These are phyloP conservation scores for Akebia trifoliata DNA, from an alignment of 164 flowering plant species.

Conservation along the genomic window DNA sequence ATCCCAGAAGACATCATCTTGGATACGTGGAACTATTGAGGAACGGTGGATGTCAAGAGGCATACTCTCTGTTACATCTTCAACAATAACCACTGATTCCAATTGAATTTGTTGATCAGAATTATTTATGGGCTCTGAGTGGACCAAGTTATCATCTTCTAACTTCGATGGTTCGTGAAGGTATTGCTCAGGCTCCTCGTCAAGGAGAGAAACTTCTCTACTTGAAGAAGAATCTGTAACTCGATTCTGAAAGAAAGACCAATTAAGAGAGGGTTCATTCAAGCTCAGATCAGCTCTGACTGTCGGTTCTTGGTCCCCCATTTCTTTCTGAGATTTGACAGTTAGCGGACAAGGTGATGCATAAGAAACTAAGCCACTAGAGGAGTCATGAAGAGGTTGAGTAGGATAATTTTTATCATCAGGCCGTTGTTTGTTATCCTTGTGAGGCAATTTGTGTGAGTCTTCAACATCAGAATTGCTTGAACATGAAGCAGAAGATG, in stretches of 20 bases:
- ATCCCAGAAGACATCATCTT: conserved; percentile 24
- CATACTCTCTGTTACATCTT: conserved; percentile 45
- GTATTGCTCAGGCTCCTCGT: conserved; percentile 14
- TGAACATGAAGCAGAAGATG: conserved; percentile 13
- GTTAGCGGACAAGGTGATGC: conserved; percentile 12
- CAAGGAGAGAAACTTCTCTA: conserved; percentile 27
- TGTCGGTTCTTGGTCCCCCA: conserved; percentile 12
- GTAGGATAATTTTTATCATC: conserved; percentile 11
- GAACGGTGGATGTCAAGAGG: conserved; percentile 27
- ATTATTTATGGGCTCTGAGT: conserved; percentile 19
- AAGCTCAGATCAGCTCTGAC: conserved; percentile 1
- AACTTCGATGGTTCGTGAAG: conserved; percentile 8
- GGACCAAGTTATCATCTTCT: conserved; percentile 18
- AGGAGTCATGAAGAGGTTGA: conserved; percentile 11
- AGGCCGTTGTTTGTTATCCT: conserved; percentile 3
- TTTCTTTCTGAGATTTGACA: conserved; percentile 8
- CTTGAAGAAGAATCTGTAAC: conserved; percentile 12
- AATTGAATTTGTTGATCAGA: conserved; percentile 14
- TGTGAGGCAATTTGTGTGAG: conserved; percentile 1
- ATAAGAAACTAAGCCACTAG: conserved; percentile 11
- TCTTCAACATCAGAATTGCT: conserved; percentile 16
- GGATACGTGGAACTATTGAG: conserved; percentile 27
- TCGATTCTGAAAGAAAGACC: conserved; percentile 24
- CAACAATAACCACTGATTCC: conserved; percentile 35
- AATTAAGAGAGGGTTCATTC: conserved; percentile 8